Percentiles rank a stretch among this genome's conserved stretches.
These are phyloP conservation scores for Acacia concinna DNA, from an alignment of 331 rosid species.

Conservation along the genomic window DNA sequence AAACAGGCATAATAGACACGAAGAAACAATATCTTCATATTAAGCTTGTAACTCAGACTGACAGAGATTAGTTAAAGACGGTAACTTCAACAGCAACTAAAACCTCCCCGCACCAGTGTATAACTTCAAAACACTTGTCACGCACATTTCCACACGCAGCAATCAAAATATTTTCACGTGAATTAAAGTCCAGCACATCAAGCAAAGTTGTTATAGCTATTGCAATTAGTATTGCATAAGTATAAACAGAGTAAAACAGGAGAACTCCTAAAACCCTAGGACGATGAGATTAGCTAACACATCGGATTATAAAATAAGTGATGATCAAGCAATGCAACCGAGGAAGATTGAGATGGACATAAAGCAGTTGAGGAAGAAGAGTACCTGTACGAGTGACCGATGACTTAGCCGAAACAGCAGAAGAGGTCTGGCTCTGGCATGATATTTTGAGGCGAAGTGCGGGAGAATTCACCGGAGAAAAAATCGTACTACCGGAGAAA, in stretches of 20 bases:
- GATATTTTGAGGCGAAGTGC: conserved; percentile 38
- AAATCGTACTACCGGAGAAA: conserved; percentile 24
- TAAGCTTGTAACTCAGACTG: neutral
- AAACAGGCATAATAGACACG: neutral
- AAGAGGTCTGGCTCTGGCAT: conserved; percentile 54
- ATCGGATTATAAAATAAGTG: neutral
- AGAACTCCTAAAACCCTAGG: conserved; percentile 23
- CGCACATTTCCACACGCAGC: neutral
- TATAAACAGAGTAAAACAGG: neutral
- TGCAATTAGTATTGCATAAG: neutral
- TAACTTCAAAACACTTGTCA: neutral
- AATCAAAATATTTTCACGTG: neutral
- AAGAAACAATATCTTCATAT: neutral
- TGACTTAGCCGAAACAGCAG: conserved; percentile 43
- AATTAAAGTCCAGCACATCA: neutral
- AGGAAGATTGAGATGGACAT: neutral
- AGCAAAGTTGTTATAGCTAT: neutral
- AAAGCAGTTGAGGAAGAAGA: neutral
- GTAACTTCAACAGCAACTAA: neutral
- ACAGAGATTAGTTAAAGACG: neutral
- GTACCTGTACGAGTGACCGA: conserved; percentile 36
- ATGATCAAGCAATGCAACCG: neutral
- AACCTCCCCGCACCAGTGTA: neutral
- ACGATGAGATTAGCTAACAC: conserved; percentile 6
- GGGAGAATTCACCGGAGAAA: conserved; percentile 36